phyloP scores from a whole-genome alignment of 352 stramenopile species.

The Phytophthora boehmeriae region DNA sequence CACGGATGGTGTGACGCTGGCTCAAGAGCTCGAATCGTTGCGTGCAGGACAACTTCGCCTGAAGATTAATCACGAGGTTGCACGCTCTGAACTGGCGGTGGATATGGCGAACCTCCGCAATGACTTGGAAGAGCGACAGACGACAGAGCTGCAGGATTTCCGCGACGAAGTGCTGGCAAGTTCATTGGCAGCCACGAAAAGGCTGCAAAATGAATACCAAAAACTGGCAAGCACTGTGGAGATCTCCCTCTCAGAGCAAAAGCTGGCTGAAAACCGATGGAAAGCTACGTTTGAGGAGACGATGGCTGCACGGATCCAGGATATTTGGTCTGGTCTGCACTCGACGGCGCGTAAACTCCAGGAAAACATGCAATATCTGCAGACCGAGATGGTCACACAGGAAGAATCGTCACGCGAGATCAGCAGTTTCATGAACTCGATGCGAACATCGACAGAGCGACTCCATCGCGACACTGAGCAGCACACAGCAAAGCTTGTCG shows the following conservation, averaged over 20 bases:
- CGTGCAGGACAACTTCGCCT: constrained; percentile 57
- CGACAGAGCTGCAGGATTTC: constrained; percentile 45
- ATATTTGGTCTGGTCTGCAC: constrained; percentile 60
- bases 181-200: constrained; percentile 19
- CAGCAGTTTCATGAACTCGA: constrained; percentile 29
- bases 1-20: constrained; percentile 31
- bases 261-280: constrained; percentile 62
- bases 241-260: constrained; percentile 36
- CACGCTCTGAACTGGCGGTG: constrained; percentile 42
- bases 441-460: constrained; percentile 24
- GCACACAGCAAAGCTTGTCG: constrained; percentile 20
- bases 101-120: constrained; percentile 44
- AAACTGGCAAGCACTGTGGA: constrained; percentile 43
- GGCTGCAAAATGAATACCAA: constrained; percentile 31
- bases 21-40: constrained; percentile 58
- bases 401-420: constrained; percentile 45
- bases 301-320: constrained; percentile 53
- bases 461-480: constrained; percentile 27
- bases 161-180: constrained; percentile 45
- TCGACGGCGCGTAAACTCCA: constrained; percentile 40
- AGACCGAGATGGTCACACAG: constrained; percentile 55
- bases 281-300: constrained; percentile 56
- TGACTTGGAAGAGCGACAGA: constrained; percentile 42
- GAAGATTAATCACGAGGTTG: constrained; percentile 67
- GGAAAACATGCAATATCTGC: constrained; percentile 44